These are phyloP conservation scores for Thelonectria blattea DNA, from an alignment of 2,329 filamentous ascomycete genomes.

Conservation along the genomic window DNA sequence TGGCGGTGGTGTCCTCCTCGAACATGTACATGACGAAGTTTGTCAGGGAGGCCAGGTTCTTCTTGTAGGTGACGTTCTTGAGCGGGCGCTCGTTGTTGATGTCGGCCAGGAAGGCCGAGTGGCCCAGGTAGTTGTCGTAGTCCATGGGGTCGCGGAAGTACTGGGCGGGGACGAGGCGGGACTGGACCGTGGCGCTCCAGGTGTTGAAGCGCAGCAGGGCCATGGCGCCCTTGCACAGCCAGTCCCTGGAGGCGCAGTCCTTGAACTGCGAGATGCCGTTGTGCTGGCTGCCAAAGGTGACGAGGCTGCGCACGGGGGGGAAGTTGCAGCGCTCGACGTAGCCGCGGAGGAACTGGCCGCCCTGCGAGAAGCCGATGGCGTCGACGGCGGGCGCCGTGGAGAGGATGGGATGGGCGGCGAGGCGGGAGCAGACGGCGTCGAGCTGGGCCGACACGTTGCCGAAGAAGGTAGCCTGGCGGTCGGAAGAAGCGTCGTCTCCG, in stretches of 20 bases:
- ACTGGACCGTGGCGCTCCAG: constrained; percentile 81
- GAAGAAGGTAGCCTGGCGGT: constrained; percentile 86
- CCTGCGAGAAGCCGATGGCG: constrained; percentile 93
- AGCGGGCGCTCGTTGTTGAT: constrained; percentile 87
- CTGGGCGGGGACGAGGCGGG: constrained; percentile 85
- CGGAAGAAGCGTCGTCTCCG: constrained; percentile 66
- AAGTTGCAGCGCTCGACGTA: constrained; percentile 87
- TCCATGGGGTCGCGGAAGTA: constrained; percentile 78
- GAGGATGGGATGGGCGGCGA: constrained; percentile 78
- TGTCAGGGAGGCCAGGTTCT: constrained; percentile 71
- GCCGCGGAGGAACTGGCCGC: constrained; percentile 92
- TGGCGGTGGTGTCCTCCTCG: constrained; percentile 80
- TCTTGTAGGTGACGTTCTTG: constrained; percentile 78
- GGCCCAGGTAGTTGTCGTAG: constrained; percentile 74
- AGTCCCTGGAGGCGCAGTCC: constrained; percentile 73
- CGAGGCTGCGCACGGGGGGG: constrained; percentile 75
- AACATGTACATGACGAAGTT: constrained; percentile 92
- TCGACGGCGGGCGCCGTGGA: constrained; percentile 84
- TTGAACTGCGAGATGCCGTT: constrained; percentile 89
- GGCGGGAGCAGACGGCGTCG: constrained; percentile 75
- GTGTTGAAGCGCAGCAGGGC: constrained; percentile 79
- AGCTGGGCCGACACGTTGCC: constrained; percentile 87
- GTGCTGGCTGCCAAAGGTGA: constrained; percentile 91
- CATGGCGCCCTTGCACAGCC: constrained; percentile 81
- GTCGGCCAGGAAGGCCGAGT: constrained; percentile 90